These are phyloP conservation scores for Yarrowia sp. DNA, from an alignment of 805 yeast species.

Conservation along the genomic window DNA sequence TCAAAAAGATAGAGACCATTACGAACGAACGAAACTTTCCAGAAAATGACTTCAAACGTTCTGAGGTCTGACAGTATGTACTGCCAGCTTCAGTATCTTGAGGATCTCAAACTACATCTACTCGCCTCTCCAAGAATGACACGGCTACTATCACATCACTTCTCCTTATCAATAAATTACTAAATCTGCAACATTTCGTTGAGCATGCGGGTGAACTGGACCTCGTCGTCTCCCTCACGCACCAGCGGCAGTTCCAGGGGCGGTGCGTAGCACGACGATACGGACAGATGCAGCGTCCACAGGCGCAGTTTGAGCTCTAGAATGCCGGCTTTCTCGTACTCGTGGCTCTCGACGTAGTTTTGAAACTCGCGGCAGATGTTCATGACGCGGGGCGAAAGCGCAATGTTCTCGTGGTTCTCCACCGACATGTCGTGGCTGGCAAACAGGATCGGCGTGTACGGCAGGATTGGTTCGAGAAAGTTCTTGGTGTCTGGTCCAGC, in stretches of 20 bases:
- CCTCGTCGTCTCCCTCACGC: slow-evolving; percentile 15
- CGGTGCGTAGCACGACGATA: not conserved
- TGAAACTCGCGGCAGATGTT: slow-evolving; percentile 9
- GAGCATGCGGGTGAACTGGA: slow-evolving; percentile 14
- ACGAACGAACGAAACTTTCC: too few relatives aligned
- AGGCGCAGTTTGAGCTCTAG: slow-evolving; percentile 11
- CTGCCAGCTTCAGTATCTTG: too few relatives aligned
- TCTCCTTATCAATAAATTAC: not conserved
- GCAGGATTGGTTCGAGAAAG: slow-evolving; percentile 3
- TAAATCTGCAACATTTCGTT: slow-evolving; percentile 22
- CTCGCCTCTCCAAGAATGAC: too few relatives aligned
- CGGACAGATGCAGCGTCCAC: slow-evolving; percentile 15
- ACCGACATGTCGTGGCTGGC: slow-evolving; percentile 10
- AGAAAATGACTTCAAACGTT: too few relatives aligned
- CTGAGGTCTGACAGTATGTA: too few relatives aligned
- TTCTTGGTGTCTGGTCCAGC: not conserved
- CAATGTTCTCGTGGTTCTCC: slow-evolving; percentile 13
- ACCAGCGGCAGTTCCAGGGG: not conserved
- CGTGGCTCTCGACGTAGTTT: slow-evolving; percentile 2
- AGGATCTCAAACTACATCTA: too few relatives aligned
- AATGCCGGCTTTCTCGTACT: slow-evolving; percentile 19
- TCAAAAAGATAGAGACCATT: too few relatives aligned
- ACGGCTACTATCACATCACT: too few relatives aligned
- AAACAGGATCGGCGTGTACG: slow-evolving; percentile 2
- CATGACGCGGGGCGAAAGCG: slow-evolving; percentile 2